These are phyloP conservation scores for Elaeagnus macrophylla DNA, from an alignment of 306 rosid species.

Conservation along the genomic window DNA sequence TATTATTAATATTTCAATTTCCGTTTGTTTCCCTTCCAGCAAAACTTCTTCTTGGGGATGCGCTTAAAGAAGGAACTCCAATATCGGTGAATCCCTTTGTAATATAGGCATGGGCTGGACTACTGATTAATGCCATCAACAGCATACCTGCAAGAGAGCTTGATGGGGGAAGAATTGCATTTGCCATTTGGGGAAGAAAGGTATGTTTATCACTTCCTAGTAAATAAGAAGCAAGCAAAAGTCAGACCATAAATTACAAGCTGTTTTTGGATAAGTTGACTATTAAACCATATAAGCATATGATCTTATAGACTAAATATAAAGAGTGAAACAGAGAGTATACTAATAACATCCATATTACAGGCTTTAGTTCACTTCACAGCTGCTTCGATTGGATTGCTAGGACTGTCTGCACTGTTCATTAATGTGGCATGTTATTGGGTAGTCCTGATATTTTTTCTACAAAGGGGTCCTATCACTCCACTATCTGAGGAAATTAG, in stretches of 20 bases:
- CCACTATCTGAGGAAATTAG: conserved; percentile 87
- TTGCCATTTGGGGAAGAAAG: conserved; percentile 98
- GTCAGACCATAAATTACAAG: neutral
- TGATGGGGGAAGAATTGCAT: conserved; percentile 89
- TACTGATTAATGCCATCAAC: conserved; percentile 91
- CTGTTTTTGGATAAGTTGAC: neutral
- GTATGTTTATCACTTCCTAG: conserved; percentile 25
- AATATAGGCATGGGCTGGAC: conserved; percentile 99
- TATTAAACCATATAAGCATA: neutral
- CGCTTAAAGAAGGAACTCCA: conserved; percentile 82
- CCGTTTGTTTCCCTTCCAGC: conserved; percentile 35
- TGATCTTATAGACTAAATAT: neutral
- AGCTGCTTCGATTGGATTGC: conserved; percentile 58
- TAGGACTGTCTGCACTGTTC: conserved; percentile 65
- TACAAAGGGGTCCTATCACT: conserved; percentile 94
- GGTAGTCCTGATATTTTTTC: conserved; percentile 84
- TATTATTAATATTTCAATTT: conserved; percentile 8
- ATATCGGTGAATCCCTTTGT: conserved; percentile 87
- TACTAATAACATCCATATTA: conserved; percentile 2
- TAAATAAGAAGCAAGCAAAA: neutral
- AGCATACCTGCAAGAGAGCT: conserved; percentile 98
- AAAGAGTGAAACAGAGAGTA: too few species aligned
- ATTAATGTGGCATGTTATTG: conserved; percentile 94
- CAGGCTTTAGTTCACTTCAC: conserved; percentile 84
- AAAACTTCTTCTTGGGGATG: conserved; percentile 75